Evolutionary conservation across 164 flowering plant genomes (phyloP), one percentile per base, ranked within the genome.

Genomic region (Macadamia integrifolia): DNA sequence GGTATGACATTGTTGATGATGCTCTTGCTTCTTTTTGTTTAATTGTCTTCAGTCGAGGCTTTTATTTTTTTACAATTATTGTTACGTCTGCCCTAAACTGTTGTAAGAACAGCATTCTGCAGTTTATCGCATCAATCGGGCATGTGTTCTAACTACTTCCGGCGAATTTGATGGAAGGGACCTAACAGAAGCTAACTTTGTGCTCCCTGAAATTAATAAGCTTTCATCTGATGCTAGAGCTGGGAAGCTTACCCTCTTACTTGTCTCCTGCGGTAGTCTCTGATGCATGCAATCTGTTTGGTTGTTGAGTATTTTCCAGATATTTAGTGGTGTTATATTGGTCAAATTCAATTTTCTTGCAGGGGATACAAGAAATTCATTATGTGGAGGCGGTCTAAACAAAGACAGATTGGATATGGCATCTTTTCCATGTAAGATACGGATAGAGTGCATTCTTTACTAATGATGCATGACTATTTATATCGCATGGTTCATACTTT

Each of bases 131-230:
- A 71, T 78, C 58, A 74, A 53, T 49, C 84, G 85, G 61, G 85
- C 76, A 42, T 82, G 85, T 73, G 62, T 78, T 58, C 63, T 88
- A 72, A 82, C 80, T 58, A 66, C 69, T 60, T 70, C 69, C 58
- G 58, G 64, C 72, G 85, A 78, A 55, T 70, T 66, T 75, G 86
- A 78, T 58, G 81, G 75, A 55, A 76, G 72, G 73, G 76, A 65
- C 68, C 82, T 58, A 69, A 70, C 76, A 62, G 83, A 79, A 73
- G 97, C 86, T 46, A 86, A 66, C 65, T 84, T 91, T 71, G 58
- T 82, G 66, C 87, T 91, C 40, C 97, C 97, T 67, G 92, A 89
- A 66, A 77, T 86, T 50, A 83, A 73, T 63, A 88, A 83, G 72
- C 76, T 91, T 65, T 80, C 83, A 48, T 73, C 71, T 64, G 88